Conservation (phyloP, 805 yeast genomes). For the Hanseniaspora hatyaiensis region DNA sequence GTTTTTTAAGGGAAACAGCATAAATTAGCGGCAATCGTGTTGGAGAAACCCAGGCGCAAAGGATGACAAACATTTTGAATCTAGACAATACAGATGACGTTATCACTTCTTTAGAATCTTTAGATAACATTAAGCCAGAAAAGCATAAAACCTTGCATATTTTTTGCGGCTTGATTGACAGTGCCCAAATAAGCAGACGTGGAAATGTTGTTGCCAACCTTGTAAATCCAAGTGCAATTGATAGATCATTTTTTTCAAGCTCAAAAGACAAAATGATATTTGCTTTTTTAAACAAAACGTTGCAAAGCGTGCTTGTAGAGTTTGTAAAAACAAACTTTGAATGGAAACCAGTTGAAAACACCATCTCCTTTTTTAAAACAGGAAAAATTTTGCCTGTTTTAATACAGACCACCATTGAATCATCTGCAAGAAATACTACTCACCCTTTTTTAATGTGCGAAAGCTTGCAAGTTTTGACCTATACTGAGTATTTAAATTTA, state of each 20-base stretch:
- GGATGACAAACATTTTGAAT: too few relatives aligned
- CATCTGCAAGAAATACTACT: background rate
- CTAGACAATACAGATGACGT: too few relatives aligned
- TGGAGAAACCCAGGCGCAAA: too few relatives aligned
- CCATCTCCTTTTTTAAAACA: background rate
- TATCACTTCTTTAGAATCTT: too few relatives aligned
- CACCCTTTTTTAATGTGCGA: conserved; percentile 3
- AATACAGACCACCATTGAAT: background rate
- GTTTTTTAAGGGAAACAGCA: too few relatives aligned
- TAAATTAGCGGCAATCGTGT: too few relatives aligned
- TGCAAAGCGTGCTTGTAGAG: background rate
- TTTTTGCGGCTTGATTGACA: background rate
- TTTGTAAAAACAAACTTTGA: background rate
- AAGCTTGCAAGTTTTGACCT: background rate
- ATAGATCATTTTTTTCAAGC: background rate
- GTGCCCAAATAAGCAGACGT: background rate
- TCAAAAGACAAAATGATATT: background rate
- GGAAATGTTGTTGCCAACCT: background rate
- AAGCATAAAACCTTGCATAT: too few relatives aligned
- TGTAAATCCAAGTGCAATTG: background rate
- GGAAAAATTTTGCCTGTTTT: background rate
- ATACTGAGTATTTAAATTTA: background rate
- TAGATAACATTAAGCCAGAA: too few relatives aligned
- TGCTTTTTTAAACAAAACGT: background rate
- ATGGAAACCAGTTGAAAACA: conserved; percentile 1